These are phyloP conservation scores for Mycena maculata DNA, from an alignment of 768 basidiomycete genomes.

Conservation along the genomic window DNA sequence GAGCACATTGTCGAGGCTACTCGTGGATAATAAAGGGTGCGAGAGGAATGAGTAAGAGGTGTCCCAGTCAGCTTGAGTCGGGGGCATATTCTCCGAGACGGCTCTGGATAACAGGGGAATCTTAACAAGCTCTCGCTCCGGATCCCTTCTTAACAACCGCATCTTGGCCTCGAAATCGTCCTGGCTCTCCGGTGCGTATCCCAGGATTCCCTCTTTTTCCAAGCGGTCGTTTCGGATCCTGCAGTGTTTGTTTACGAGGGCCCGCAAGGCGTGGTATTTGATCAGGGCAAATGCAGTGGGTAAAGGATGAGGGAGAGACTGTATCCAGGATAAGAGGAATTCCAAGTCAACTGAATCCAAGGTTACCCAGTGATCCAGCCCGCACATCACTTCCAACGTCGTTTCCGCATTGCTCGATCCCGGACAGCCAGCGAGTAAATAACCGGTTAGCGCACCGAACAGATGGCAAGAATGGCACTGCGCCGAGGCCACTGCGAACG, in stretches of 20 bases:
- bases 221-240: neutral
- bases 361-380: neutral
- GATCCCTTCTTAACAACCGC: too few species aligned
- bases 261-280: neutral
- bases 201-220: neutral
- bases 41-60: too few species aligned
- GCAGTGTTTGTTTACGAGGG: neutral
- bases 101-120: too few species aligned
- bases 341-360: neutral
- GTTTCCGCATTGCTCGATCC: neutral
- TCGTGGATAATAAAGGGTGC: too few species aligned
- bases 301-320: neutral
- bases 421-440: neutral
- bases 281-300: neutral
- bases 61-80: too few species aligned
- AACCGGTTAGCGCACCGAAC: neutral
- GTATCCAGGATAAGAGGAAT: neutral
- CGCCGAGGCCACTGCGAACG: neutral
- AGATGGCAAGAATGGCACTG: neutral
- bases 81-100: too few species aligned
- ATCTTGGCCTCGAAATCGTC: too few species aligned
- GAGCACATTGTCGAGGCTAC: too few species aligned
- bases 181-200: neutral
- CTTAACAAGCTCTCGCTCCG: too few species aligned
- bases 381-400: conserved; percentile 4